Evolutionary conservation across 164 flowering plant genomes (phyloP), one percentile per base, ranked within the genome.

Genomic region (Macadamia integrifolia): DNA sequence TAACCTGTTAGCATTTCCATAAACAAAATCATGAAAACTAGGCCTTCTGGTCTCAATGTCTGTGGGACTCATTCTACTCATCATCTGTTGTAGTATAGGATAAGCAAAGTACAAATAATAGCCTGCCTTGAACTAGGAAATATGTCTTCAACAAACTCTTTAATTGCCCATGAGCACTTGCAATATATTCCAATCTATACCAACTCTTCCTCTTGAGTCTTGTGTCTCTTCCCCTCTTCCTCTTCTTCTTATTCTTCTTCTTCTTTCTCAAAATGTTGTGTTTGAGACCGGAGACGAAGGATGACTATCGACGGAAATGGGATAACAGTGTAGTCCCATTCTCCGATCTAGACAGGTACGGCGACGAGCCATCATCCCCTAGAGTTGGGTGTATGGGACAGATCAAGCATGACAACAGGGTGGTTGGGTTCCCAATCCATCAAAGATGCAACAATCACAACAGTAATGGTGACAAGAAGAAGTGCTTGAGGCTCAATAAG

Each of bases 301-400:
- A 57, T 0, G 61, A 49, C 62, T 53, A 9, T 9, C 13, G 3
- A 9, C 61, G 44, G 28, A 65, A 50, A 28, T 46, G 57, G 35
- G 68, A 55, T 0, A 53, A 58, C 57, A 14, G 17, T 29, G 52
- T 49, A 8, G 17, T 43, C 18, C 6, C 57, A 8, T 44, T 49
- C 63, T 46, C 46, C 57, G 31, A 59, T 46, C 9, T 46, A 12
- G 13, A 30, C n/a, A 28, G 52, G 8, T 60, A 3, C 57, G 5
- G 13, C 7, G 30, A 14, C 1, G 75, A 76, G 46, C 79, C 79
- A 7, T 48, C 32, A 14, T 76, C 79, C 13, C 79, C 79, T 4
- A 69, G 57, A 59, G 70, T 76, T 14, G 79, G 79, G 6, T 76
- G 79, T 65, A 76, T 76, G 79, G 79, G 79, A 11, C 76, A 76